These are phyloP conservation scores for Arthrobotrys entomopaga DNA, from an alignment of 2,329 filamentous ascomycete genomes.

Conservation along the genomic window DNA sequence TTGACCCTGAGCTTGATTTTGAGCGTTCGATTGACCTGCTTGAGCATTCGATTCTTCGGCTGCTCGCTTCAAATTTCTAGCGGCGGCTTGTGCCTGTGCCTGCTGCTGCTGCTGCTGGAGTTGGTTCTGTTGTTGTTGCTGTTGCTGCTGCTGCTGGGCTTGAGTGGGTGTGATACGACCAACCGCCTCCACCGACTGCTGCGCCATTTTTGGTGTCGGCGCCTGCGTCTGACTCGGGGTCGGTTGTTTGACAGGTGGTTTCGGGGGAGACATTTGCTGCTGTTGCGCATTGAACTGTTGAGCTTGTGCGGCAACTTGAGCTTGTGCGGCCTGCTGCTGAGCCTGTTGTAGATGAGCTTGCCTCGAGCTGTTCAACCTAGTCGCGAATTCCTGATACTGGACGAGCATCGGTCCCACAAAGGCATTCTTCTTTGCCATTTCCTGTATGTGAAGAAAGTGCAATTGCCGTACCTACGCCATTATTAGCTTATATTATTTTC, in stretches of 20 bases:
- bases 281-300: conserved; percentile 3
- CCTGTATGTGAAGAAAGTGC: conserved; percentile 50
- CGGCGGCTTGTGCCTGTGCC: conserved; percentile 18
- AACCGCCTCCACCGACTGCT: conserved; percentile 30
- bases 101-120: conserved; percentile 26
- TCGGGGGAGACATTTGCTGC: conserved; percentile 41
- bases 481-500: no score
- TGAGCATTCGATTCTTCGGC: conserved; percentile 26
- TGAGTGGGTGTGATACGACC: conserved; percentile 5
- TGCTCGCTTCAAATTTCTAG: conserved; percentile 26
- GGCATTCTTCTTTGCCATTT: conserved; percentile 36
- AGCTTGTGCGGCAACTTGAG: conserved; percentile 8
- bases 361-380: conserved; percentile 12
- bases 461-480: conserved; percentile 33
- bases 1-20: conserved; percentile 6
- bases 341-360: conserved; percentile 36
- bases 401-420: conserved; percentile 25
- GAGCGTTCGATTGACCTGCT: conserved; percentile 3
- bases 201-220: conserved; percentile 47
- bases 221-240: conserved; percentile 31
- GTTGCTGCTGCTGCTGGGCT: conserved; percentile 18
- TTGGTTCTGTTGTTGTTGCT: conserved; percentile 19
- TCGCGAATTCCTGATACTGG: conserved; percentile 42
- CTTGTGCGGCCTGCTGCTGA: conserved; percentile 25
- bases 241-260: conserved; percentile 30